Conservation (phyloP, 768 basidiomycete genomes). For the Lactarius sp. region DNA sequence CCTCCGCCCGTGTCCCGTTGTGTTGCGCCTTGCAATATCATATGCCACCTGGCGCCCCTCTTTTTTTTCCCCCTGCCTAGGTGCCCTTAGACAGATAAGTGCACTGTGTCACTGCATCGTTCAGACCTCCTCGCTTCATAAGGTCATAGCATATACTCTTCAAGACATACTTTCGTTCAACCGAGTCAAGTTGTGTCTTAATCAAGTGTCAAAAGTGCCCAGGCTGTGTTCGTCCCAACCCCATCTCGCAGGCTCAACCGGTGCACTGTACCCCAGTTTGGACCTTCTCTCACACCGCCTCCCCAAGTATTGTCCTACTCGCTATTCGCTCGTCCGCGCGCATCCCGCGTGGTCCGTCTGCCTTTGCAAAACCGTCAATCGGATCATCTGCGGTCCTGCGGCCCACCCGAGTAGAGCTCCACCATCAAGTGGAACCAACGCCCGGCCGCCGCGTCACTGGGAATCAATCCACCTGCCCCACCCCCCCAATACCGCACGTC, state of each 20-base stretch:
- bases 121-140: not conserved
- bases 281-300: not conserved
- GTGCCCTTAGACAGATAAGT: not conserved
- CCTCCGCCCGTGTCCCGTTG: not conserved
- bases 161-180: not conserved
- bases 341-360: not conserved
- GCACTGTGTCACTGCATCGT: too few species aligned
- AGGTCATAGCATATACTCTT: not conserved
- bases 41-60: not conserved
- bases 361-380: not conserved
- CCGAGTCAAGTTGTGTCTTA: not conserved
- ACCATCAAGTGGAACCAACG: not conserved
- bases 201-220: not conserved
- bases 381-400: not conserved
- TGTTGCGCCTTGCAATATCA: not conserved
- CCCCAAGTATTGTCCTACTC: not conserved
- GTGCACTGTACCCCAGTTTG: too few species aligned
- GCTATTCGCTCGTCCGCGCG: not conserved
- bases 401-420: not conserved
- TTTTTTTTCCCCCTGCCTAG: not conserved
- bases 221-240: not conserved
- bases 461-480: too few species aligned
- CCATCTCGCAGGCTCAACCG: not conserved
- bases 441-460: not conserved
- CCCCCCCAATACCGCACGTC: not conserved